phyloP scores from a whole-genome alignment of 2,329 filamentous ascomycete species.

The Claviceps maximensis region DNA sequence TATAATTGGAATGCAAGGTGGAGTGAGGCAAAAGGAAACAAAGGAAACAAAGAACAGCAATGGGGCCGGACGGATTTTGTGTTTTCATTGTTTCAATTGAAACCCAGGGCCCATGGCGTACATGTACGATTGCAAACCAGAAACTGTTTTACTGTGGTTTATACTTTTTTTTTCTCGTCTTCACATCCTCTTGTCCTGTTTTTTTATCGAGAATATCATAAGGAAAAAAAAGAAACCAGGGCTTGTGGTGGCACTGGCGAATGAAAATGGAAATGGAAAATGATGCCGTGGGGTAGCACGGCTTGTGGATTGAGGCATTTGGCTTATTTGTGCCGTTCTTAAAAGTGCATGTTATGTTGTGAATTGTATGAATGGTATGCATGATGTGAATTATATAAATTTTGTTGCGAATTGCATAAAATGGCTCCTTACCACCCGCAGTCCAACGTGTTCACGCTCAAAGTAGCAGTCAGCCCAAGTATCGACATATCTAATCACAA shows the following conservation, averaged over 20 bases:
- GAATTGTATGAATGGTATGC: too few species aligned
- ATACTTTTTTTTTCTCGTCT: slow-evolving; percentile 11
- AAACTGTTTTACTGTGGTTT: slow-evolving; percentile 9
- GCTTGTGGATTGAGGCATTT: background rate
- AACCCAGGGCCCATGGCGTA: slow-evolving; percentile 14
- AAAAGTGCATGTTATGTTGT: too few species aligned
- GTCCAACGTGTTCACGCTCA: too few species aligned
- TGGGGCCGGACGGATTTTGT: slow-evolving; percentile 6
- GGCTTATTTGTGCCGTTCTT: too few species aligned
- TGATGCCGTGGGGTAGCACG: background rate
- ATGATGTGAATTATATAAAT: too few species aligned
- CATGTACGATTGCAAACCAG: slow-evolving; percentile 23
- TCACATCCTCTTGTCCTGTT: slow-evolving; percentile 8
- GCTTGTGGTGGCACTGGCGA: background rate
- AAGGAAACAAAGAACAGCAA: slow-evolving; percentile 4
- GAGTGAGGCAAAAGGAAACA: slow-evolving; percentile 4
- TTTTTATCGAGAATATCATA: slow-evolving; percentile 18
- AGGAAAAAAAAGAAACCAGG: slow-evolving; percentile 8
- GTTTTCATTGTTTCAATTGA: slow-evolving; percentile 5
- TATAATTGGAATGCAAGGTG: slow-evolving; percentile 6
- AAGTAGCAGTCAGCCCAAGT: too few species aligned
- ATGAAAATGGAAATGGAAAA: background rate
- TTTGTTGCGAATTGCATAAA: too few species aligned
- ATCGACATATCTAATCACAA: too few species aligned
- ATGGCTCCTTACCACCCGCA: too few species aligned